phyloP scores from a whole-genome alignment of 2,329 filamentous ascomycete species.

The Aspergillus fumigatus region DNA sequence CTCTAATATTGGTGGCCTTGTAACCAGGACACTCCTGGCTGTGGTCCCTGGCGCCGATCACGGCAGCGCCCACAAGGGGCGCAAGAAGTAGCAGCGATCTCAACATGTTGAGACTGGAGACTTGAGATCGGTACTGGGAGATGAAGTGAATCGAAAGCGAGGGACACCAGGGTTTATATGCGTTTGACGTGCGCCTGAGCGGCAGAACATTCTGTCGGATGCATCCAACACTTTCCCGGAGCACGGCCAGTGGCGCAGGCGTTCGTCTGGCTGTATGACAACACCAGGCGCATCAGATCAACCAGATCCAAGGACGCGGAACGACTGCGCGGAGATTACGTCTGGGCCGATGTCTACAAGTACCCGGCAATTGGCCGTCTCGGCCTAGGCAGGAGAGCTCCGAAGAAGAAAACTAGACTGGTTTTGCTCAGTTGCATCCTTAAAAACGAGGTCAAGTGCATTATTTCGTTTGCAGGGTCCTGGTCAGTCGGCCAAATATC shows the following conservation, averaged over 20 bases:
- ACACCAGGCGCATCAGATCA: conserved; percentile 4
- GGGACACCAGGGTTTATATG: conserved; percentile 3
- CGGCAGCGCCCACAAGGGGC: conserved; percentile 26
- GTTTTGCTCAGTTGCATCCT: not conserved
- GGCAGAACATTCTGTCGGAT: not conserved
- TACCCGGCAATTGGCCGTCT: conserved; percentile 8
- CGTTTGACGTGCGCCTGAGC: not conserved
- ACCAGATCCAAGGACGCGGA: not conserved
- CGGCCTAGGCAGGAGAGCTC: conserved; percentile 1
- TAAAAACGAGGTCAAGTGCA: not conserved
- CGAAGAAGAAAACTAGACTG: not conserved
- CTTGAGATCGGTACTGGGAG: not conserved
- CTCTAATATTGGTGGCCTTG: conserved; percentile 31
- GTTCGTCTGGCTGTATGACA: not conserved
- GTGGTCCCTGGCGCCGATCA: conserved; percentile 14
- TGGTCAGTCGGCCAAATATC: conserved; percentile 16
- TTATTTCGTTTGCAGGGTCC: not conserved
- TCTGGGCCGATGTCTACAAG: conserved; percentile 1
- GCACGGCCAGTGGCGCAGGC: not conserved
- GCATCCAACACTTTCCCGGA: not conserved
- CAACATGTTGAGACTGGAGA: conserved; percentile 19
- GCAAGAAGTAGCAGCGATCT: conserved; percentile 21
- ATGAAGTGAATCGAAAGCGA: not conserved
- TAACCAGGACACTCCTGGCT: conserved; percentile 35
- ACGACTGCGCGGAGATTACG: conserved; percentile 2